Evolutionary conservation across 768 basidiomycete species (phyloP), one percentile per base, ranked within the genome.

Genomic region (Boletus vinaceobasis): DNA sequence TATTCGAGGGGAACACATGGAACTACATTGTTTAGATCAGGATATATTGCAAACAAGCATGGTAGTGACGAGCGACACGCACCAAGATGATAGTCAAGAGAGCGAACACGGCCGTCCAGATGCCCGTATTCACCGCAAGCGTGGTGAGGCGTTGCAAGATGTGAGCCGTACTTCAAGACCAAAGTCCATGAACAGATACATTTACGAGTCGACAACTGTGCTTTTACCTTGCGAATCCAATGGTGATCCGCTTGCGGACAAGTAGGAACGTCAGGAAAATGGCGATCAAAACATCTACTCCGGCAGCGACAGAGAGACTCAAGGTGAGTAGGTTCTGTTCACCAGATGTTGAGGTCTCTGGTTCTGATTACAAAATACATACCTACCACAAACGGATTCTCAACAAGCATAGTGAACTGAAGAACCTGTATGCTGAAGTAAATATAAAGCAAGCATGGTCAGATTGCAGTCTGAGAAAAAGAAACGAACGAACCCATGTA

Each of bases 401-500:
- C 26, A 0, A 3, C 1, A 29, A 57, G 43, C 15, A 7, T 8
- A 21, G 1, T 43, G 42, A 1, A 2, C n/a, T n/a, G n/a, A n/a
- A n/a, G n/a, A n/a, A n/a, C n/a, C 7, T n/a, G 45, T 13, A 48
- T 5, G 9, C 60, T 61, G 8, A 37, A 51, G 21, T 4, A 21
- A 17, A 43, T 33, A 19, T 3, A 0, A 4, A 38, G 17, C 36
- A 5, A 8, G 36, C 36, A 19, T 38, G 37, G 7, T 4, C n/a
- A 38, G 37, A 38, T 10, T 31, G 7, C 5, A 29, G 3, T 36
- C 31, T 7, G 9, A 21, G 6, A 23, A 23, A 23, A 23, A 23
- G 23, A 23, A 23, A 23, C 23, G 23, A 23, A 23, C 23, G 23
- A 23, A 61, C 60, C 59, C 44, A 5, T 54, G 48, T 9, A 62